Base-by-base conservation (phyloP, 2,329 filamentous ascomycete species). In the Ascochyta lentis region DNA sequence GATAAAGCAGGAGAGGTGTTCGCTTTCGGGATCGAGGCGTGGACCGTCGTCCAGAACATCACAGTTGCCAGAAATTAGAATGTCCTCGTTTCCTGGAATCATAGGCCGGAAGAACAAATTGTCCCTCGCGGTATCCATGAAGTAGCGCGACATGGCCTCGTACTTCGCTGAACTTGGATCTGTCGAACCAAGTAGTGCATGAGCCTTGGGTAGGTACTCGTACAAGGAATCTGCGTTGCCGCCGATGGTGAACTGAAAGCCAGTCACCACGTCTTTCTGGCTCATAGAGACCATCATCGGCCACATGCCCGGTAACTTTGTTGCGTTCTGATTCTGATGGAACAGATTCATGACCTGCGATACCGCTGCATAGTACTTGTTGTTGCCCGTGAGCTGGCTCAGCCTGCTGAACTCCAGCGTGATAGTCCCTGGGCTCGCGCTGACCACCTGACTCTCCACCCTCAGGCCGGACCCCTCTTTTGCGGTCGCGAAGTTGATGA, bases 381-480 rank as follows among this genome's bases (percentile, higher is more conserved):
- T 77, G 56, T 94, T 81, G 54, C 86, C 86, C 0, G 93, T 96
- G 60, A 97, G 80, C 75, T 97, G 93, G 8, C 92, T 90, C 40
- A 97, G 82, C 15, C 92, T 86, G 1, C 92, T 96, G 73, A 97
- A 96, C 73, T 97, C 93, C 80, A 97, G 83, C 8, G 88, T 88
- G 59, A 97, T 79, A 10, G 90, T 91, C 2, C 89, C 93, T 8
- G 65, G 66, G 24, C 60, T 63, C 6, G 66, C 69, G 40, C 59
- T 64, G 19, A 65, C 59, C 42, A 66, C 58, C 13, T 54, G 44
- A 39, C 60, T 49, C 68, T 84, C 62, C 89, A 90, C 65, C 85
- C 84, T 91, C 90, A 96, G 59, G 4, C 57, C 67, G 1, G 33
- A 45, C 1, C 66, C 67, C 16, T 54, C 52, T 54, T 73, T 67